These are phyloP conservation scores for Cyanophora paradoxa DNA, from an alignment of 78 protist genomes.

Conservation along the genomic window DNA sequence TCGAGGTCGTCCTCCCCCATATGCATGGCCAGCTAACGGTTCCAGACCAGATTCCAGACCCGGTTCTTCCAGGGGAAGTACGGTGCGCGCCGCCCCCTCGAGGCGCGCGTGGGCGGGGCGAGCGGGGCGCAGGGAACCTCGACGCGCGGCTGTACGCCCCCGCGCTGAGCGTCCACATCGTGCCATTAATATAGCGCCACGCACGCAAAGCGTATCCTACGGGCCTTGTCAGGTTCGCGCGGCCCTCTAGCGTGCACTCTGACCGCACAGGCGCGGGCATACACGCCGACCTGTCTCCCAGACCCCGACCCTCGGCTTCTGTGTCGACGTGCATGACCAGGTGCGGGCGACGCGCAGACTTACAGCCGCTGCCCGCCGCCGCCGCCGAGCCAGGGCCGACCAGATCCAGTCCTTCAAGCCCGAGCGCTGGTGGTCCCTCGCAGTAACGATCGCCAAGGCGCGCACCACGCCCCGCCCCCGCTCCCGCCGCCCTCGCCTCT, in stretches of 20 bases:
- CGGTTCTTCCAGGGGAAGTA: not conserved
- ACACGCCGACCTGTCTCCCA: too few relatives aligned
- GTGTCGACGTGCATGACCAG: constrained; percentile 40
- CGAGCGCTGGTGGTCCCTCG: constrained; percentile 17
- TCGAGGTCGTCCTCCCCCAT: too few relatives aligned
- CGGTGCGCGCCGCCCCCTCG: too few relatives aligned
- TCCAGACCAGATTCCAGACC: not conserved
- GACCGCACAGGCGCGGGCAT: too few relatives aligned
- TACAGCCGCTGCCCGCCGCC: not conserved
- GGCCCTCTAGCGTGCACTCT: too few relatives aligned
- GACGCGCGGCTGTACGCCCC: not conserved
- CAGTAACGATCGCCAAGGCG: not conserved
- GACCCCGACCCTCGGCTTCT: constrained; percentile 53
- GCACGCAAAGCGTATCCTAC: too few relatives aligned
- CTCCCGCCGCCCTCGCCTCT: not conserved
- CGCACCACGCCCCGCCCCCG: too few relatives aligned
- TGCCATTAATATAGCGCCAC: too few relatives aligned
- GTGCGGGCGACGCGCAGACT: too few relatives aligned
- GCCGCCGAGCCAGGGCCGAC: not conserved
- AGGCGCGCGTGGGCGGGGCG: too few relatives aligned
- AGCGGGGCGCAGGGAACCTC: not conserved
- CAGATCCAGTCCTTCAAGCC: constrained; percentile 22
- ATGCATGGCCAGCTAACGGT: too few relatives aligned
- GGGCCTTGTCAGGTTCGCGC: constrained; percentile 70
- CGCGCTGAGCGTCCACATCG: not conserved